These are phyloP conservation scores for Brassica balearica DNA, from an alignment of 441 rosid genomes.

Conservation along the genomic window DNA sequence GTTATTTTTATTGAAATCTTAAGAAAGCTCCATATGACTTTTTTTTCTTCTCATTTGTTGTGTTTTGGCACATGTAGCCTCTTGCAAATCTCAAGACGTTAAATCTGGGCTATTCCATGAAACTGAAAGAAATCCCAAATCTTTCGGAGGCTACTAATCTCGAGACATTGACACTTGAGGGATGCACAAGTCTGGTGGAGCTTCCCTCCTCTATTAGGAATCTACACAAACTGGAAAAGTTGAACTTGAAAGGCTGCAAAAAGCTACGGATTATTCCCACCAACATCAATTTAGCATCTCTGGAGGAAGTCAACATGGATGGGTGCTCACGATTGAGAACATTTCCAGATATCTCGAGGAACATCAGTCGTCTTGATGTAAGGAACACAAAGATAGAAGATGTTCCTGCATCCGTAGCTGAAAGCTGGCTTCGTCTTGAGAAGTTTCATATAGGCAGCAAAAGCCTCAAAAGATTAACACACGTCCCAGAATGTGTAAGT, in stretches of 20 bases:
- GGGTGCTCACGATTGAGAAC: background rate
- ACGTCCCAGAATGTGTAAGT: background rate
- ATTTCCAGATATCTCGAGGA: background rate
- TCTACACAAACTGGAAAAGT: background rate
- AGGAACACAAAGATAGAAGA: background rate
- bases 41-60: background rate
- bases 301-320: background rate
- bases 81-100: too few species aligned
- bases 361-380: background rate
- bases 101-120: too few species aligned
- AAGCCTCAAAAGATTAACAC: background rate
- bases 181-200: background rate
- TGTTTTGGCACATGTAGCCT: background rate
- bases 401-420: background rate
- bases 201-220: background rate
- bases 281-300: background rate
- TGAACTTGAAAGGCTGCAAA: background rate
- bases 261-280: background rate
- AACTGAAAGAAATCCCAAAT: constrained; percentile 25
- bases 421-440: background rate
- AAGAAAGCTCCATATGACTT: background rate
- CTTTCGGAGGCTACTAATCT: constrained; percentile 4
- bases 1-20: background rate
- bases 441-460: background rate
- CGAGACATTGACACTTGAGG: background rate